Conservation (phyloP, 371 early-diverging fungal genomes). For the Dentiscutata heterogama region DNA sequence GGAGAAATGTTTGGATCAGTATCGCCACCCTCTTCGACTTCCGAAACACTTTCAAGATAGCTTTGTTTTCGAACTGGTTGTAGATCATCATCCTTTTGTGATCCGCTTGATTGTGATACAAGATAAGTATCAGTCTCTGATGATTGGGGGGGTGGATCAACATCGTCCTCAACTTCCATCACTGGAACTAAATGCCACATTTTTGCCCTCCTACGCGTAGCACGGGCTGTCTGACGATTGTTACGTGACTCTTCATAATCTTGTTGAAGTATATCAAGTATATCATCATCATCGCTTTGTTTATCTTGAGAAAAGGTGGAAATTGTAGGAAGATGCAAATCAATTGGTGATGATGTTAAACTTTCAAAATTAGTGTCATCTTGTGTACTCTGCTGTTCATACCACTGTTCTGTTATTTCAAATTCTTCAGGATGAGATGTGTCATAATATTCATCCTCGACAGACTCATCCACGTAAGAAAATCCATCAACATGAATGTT, state of each 20-base stretch:
- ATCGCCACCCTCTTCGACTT: background rate
- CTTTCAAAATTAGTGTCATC: background rate
- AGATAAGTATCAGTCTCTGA: background rate
- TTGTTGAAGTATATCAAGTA: background rate
- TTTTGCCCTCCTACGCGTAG: background rate
- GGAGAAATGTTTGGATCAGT: background rate
- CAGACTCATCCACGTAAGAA: slow-evolving; percentile 24
- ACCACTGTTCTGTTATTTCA: background rate
- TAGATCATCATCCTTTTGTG: background rate
- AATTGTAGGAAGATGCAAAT: background rate
- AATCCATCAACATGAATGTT: background rate
- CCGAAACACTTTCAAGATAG: background rate
- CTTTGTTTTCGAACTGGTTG: background rate
- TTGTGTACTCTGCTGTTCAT: background rate
- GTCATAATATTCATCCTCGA: slow-evolving; percentile 16
- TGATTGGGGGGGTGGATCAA: background rate
- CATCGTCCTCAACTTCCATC: background rate
- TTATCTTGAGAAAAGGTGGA: background rate
- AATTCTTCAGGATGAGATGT: background rate
- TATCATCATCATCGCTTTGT: background rate
- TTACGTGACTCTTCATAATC: background rate
- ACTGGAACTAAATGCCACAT: background rate
- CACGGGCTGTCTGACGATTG: background rate
- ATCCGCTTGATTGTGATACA: background rate
- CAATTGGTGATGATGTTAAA: background rate